Base-by-base conservation (phyloP, 306 rosid genomes). In the Casuarina equisetifolia region DNA sequence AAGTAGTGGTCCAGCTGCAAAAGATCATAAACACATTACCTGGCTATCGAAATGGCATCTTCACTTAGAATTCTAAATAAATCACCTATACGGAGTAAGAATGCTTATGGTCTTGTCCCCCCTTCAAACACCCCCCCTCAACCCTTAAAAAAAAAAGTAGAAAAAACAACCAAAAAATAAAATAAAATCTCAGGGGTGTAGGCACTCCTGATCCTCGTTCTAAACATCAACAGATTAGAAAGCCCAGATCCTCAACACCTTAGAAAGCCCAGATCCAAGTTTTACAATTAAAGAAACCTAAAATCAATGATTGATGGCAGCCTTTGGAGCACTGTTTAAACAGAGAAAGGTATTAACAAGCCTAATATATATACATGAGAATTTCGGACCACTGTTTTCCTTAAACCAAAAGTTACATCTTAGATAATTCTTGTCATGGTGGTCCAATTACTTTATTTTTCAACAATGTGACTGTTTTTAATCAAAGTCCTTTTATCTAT, bases 1-100 rank as follows among this genome's bases (percentile, higher is more conserved):
- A 84, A 10, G 84, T 81, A 19, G 86, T 70, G 51, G 88, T 87
- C 90, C 82, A 87, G 79, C 90, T 87, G 86, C 80, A 82, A 77
- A 62, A 78, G 15, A 74, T 38, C 17, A 35, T 35, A 2, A 15
- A 11, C 67, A 35, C 67, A 35, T 61, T 62, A 35, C 40, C 12
- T 62, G 2, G 69, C 13, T 36, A 38, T 36, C 32, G 32, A 25
- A 25, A 25, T 25, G 32, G 32, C 32, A 25, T 25, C 32, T 25
- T 25, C 32, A 25, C 32, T 25, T 25, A 25, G 32, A 25, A 25
- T 25, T 25, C 16, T 13, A 36, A 36, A 15, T 13, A n/a, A 62
- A 62, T 12, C 19, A 5, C 5, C 69, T 25, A 25, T 25, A 25
- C 32, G 32, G 32, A 25, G 32, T 25, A 25, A 25, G 32, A 25